Evolutionary conservation across 2,329 filamentous ascomycete species (phyloP), one percentile per base, ranked within the genome.

Genomic region (Fusarium vanettenii): DNA sequence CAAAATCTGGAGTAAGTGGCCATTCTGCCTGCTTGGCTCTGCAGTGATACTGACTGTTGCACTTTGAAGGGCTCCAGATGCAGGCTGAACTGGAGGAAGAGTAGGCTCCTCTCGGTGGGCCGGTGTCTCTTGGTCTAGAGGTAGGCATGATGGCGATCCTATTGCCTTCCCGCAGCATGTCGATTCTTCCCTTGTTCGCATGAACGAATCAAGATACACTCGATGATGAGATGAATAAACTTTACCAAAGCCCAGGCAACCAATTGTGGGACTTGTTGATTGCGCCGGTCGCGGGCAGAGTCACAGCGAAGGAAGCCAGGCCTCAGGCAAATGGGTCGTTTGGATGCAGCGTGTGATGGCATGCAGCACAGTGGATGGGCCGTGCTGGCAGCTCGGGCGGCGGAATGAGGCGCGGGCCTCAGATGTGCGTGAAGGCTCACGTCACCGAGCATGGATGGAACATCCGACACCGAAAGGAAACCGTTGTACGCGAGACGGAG

Each of bases 1-100:
- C 82, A 87, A 88, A 70, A 83, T 95, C 25, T 94, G 92, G 92
- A 91, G 88, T 91, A 84, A 81, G 89, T 85, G 18, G 18, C 25
- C 27, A 20, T 16, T 56, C 29, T 20, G 33, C 66, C 20, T 41
- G 18, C 31, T 50, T 43, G 27, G 25, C 39, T 37, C 57, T 43
- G 45, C 50, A 48, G 55, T 48, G 8, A 27, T 66, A 67, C 74
- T 75, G 69, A 76, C 14, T 13, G 45, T 31, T 29, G 8, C 35
- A 60, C 27, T 35, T 29, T 35, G 16, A 70, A 89, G 88, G 87
- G 74, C 81, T 86, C 33, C 84, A 89, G 79, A 85, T 89, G 84
- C 87, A 88, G 76, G 83, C 86, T 18, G 86, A 89, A 31, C 76
- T 89, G 39, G 85, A 86, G 20, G 83, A 86, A 70, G 86, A 88